A percentile compares a stretch with the other conserved stretches of the same genome.
These are phyloP conservation scores for Pueraria montana DNA, from an alignment of 306 rosid species.

Conservation along the genomic window DNA sequence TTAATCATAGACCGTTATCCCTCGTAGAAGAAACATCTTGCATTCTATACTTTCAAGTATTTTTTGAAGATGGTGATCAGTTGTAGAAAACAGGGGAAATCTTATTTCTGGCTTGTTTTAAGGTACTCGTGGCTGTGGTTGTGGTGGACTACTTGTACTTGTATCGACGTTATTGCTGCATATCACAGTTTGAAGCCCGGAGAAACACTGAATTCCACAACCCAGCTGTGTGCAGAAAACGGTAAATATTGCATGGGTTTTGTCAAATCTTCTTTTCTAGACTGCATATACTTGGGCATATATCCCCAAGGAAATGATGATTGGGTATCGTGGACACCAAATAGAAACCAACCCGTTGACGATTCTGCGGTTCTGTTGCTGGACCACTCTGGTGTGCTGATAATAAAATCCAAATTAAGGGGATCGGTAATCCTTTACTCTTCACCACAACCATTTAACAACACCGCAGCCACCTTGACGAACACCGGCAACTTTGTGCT, in stretches of 20 bases:
- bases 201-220: neutral
- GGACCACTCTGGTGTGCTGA: constrained; percentile 31
- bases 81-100: neutral
- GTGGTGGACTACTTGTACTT: neutral
- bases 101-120: neutral
- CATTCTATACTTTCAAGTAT: too few relatives aligned
- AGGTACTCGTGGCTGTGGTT: neutral
- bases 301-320: too few relatives aligned
- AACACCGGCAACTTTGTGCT: constrained; percentile 47
- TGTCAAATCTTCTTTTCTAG: too few relatives aligned
- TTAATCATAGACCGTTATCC: too few relatives aligned
- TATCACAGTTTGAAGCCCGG: too few relatives aligned
- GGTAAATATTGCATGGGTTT: too few relatives aligned
- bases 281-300: too few relatives aligned
- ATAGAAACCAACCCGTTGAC: neutral
- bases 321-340: too few relatives aligned
- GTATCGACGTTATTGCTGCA: too few relatives aligned
- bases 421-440: constrained; percentile 30
- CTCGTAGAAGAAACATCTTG: too few relatives aligned
- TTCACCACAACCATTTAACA: neutral
- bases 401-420: neutral
- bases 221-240: neutral
- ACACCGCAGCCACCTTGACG: constrained; percentile 31
- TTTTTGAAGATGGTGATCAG: too few relatives aligned
- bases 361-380: neutral